These are phyloP conservation scores for Fusarium udum DNA, from an alignment of 2,329 filamentous ascomycete genomes.

Conservation along the genomic window DNA sequence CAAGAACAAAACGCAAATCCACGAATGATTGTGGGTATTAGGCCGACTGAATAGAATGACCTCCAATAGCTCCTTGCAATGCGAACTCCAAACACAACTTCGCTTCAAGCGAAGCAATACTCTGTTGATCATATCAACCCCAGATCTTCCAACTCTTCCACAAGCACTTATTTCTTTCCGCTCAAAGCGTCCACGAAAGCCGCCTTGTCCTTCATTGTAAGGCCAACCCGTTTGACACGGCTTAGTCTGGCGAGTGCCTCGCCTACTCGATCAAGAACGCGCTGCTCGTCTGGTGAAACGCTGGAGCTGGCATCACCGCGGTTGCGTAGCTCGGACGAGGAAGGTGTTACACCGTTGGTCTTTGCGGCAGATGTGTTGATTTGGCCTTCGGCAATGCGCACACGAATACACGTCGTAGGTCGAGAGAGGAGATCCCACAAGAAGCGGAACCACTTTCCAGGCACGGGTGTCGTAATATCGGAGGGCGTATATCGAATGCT, in stretches of 20 bases:
- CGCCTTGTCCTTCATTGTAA: slow-evolving; percentile 84
- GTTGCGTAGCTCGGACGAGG: slow-evolving; percentile 42
- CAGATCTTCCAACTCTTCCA: background rate
- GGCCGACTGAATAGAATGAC: slow-evolving; percentile 15
- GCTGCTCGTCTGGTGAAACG: slow-evolving; percentile 67
- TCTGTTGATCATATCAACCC: background rate
- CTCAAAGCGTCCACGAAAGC: slow-evolving; percentile 79
- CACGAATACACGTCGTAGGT: slow-evolving; percentile 88
- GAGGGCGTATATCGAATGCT: slow-evolving; percentile 88
- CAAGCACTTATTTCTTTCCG: slow-evolving; percentile 46
- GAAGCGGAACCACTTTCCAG: slow-evolving; percentile 76
- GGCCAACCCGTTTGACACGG: slow-evolving; percentile 85
- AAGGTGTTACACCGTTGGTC: slow-evolving; percentile 48
- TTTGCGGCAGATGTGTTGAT: slow-evolving; percentile 57
- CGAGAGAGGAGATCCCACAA: slow-evolving; percentile 87
- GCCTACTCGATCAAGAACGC: slow-evolving; percentile 78
- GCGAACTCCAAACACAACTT: slow-evolving; percentile 22
- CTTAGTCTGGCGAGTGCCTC: slow-evolving; percentile 89
- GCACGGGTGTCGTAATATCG: slow-evolving; percentile 91
- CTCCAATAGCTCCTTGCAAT: slow-evolving; percentile 40
- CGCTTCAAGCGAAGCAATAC: background rate
- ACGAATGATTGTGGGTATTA: slow-evolving; percentile 25
- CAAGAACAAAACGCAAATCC: background rate
- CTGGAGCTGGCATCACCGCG: slow-evolving; percentile 46
- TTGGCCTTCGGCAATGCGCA: slow-evolving; percentile 85